Conservation (phyloP, 768 basidiomycete species). For the Kwoniella pini region DNA sequence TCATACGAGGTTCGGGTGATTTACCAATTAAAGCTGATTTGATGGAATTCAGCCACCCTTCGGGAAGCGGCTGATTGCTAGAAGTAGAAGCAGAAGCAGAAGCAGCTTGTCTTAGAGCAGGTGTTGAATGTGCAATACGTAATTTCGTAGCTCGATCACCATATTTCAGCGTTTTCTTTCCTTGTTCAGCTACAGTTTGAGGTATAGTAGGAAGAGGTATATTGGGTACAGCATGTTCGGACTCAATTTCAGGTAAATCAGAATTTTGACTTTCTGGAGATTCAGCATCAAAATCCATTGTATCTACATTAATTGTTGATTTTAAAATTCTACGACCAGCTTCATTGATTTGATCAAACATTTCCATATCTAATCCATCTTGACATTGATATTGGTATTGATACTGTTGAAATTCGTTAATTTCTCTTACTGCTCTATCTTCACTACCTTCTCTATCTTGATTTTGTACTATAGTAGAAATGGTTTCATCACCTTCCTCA, state of each 20-base stretch:
- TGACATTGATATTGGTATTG: background rate
- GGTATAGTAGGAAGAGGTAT: slow-evolving; percentile 9
- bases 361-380: slow-evolving; percentile 3
- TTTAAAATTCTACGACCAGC: slow-evolving; percentile 16
- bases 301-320: slow-evolving; percentile 15
- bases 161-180: slow-evolving; percentile 29
- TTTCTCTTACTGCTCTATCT: slow-evolving; percentile 16
- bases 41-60: slow-evolving; percentile 35
- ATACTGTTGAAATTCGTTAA: slow-evolving; percentile 10
- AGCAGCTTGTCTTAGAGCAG: slow-evolving; percentile 21
- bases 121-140: slow-evolving; percentile 37
- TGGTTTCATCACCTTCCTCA: background rate
- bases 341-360: slow-evolving; percentile 11
- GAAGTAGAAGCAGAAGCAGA: background rate
- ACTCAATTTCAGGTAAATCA: slow-evolving; percentile 19
- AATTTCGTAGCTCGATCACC: slow-evolving; percentile 38
- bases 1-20: background rate
- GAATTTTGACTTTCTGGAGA: slow-evolving; percentile 26
- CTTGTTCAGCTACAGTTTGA: background rate
- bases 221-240: slow-evolving; percentile 2
- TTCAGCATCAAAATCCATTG: slow-evolving; percentile 21
- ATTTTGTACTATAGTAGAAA: slow-evolving; percentile 2
- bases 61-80: slow-evolving; percentile 5
- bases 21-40: slow-evolving; percentile 17
- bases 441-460: slow-evolving; percentile 3